Evolutionary conservation across 2,329 filamentous ascomycete species (phyloP).

Genomic region (Aureobasidium sp.): DNA sequence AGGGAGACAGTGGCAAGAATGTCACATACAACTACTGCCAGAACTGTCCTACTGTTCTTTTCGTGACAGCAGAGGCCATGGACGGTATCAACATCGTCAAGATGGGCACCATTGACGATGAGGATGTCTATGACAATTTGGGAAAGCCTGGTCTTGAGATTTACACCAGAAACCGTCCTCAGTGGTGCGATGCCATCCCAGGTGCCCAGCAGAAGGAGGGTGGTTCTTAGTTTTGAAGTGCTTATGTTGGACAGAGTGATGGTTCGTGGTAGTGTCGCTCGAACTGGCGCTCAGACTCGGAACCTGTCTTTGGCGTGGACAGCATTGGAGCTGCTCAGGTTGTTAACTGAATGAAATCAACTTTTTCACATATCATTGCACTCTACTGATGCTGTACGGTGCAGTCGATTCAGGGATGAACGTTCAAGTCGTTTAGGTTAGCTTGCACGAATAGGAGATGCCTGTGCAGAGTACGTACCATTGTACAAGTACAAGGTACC

Average conservation of each 20-base stretch:
- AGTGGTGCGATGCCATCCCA: slow-evolving; percentile 23
- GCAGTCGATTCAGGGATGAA: neutral
- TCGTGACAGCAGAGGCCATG: slow-evolving; percentile 22
- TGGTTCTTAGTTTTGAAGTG: neutral
- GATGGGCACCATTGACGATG: slow-evolving; percentile 28
- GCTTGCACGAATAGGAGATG: neutral
- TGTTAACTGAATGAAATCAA: neutral
- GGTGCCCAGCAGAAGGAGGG: slow-evolving; percentile 24
- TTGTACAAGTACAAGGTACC: neutral
- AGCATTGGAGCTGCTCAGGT: neutral
- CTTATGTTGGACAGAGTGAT: neutral
- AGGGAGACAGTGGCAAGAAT: slow-evolving; percentile 27
- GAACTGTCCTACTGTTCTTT: slow-evolving; percentile 27
- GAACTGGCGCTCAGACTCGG: neutral
- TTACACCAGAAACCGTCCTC: slow-evolving; percentile 26
- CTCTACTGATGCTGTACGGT: neutral
- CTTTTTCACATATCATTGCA: neutral
- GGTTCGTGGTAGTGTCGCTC: neutral
- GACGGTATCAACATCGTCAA: slow-evolving; percentile 25
- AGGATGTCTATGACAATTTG: slow-evolving; percentile 19
- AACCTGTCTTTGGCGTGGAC: neutral
- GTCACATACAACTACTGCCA: slow-evolving; percentile 27
- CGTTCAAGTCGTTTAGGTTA: neutral
- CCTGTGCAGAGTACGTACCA: neutral
- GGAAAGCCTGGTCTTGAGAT: slow-evolving; percentile 25